Base-by-base conservation (phyloP, 768 basidiomycete species). In the Agrocybe pediades region DNA sequence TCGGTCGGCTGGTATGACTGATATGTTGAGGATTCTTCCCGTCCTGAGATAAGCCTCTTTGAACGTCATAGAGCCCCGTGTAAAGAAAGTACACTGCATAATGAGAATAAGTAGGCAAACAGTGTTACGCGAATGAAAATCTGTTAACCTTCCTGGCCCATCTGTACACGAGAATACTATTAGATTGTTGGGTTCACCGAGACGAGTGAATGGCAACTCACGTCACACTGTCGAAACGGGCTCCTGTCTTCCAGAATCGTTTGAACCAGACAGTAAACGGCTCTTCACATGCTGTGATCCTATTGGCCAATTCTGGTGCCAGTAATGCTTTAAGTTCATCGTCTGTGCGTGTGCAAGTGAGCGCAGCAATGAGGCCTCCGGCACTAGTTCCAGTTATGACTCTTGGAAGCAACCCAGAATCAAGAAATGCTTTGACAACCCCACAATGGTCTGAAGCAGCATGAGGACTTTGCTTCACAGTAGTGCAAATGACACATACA, bases 311-410 rank as follows among this genome's bases (percentile, higher is more conserved):
- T 59, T 87, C 83, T 0, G 97, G 96, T 0, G 87, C 82, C 25
- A 98, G 75, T 27, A 98, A 70, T 24, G 73, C 63, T 59, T 82
- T 86, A 46, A 98, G 77, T 68, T 99, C 97, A 13, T 85, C 88
- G 53, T 98, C 86, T 23, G 92, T 98, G 43, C 89, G 81, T 0
- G 92, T 95, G 69, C 95, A 95, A 16, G 85, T 79, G 29, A 99
- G 73, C 2, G 83, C 81, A 29, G 85, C 76, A 46, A 93, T 76
- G 8, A 98, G 80, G 8, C 90, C 95, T 3, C 96, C 96, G 1
- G 96, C 96, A 30, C 90, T 93, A 5, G 96, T 98, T 11, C 96
- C 96, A 9, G 95, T 91, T 54, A 98, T 85, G 3, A 99, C 95
- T 27, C 93, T 83, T 16, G 97, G 97, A 13, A 98, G 74, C 3